These are phyloP conservation scores for Penicillium thymicola DNA, from an alignment of 2,329 filamentous ascomycete species.

Conservation along the genomic window DNA sequence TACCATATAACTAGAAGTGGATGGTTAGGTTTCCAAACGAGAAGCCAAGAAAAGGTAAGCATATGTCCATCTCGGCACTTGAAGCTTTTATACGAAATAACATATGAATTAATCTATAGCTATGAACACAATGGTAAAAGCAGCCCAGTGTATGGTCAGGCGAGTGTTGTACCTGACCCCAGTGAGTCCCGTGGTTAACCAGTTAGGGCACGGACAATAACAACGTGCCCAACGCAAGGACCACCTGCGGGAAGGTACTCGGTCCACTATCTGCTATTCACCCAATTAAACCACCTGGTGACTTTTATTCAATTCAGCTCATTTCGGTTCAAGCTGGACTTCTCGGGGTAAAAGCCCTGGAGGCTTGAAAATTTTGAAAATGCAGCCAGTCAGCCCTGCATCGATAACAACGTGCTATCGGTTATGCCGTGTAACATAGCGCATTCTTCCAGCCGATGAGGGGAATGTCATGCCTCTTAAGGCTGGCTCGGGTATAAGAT, in stretches of 20 bases:
- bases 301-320: not conserved
- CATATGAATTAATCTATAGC: not conserved
- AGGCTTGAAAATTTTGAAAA: not conserved
- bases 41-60: not conserved
- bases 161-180: not conserved
- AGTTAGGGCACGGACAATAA: not conserved
- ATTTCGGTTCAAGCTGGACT: not conserved
- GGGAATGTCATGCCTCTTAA: not conserved
- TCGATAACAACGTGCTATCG: conserved; percentile 16
- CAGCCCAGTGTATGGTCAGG: not conserved
- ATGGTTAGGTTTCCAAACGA: too few relatives aligned
- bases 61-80: not conserved
- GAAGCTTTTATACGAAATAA: not conserved
- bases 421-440: not conserved
- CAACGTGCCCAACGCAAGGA: conserved; percentile 3
- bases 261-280: not conserved
- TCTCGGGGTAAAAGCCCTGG: not conserved
- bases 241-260: not conserved
- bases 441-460: not conserved
- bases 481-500: conserved; percentile 18
- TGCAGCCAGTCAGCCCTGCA: conserved; percentile 14
- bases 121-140: not conserved
- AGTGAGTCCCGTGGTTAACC: not conserved
- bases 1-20: too few relatives aligned
- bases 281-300: not conserved